Percentiles rank a stretch among this genome's conserved stretches.
These are phyloP conservation scores for Paramecium pentaurelia DNA, from an alignment of 73 alveolate species.

Conservation along the genomic window DNA sequence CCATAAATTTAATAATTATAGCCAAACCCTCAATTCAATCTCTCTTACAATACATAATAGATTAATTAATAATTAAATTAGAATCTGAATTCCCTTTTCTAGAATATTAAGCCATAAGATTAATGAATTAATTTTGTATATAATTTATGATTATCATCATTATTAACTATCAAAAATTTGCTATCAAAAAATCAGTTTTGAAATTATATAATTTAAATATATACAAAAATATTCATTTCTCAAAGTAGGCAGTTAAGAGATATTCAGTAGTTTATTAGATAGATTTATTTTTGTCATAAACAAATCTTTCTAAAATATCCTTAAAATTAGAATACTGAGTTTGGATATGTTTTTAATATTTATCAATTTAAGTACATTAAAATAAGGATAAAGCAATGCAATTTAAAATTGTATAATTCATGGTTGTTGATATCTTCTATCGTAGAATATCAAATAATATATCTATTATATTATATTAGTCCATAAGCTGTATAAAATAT, in stretches of 20 bases:
- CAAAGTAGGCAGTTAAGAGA: neutral
- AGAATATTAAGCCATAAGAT: neutral
- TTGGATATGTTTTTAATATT: neutral
- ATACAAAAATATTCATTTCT: neutral
- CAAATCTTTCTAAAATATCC: neutral
- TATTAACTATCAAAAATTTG: no score
- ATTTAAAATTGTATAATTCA: neutral
- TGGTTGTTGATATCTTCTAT: neutral
- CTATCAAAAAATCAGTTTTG: no score
- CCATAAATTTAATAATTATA: neutral
- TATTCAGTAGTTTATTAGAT: neutral
- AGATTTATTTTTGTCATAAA: neutral
- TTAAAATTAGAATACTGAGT: neutral
- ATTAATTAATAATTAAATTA: neutral
- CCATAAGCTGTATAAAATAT: neutral
- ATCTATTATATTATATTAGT: neutral
- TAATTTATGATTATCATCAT: neutral
- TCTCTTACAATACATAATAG: neutral
- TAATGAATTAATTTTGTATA: neutral
- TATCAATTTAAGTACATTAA: neutral
- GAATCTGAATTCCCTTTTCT: neutral
- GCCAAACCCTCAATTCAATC: neutral
- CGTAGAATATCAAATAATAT: neutral
- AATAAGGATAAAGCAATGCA: neutral
- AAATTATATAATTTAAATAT: neutral